Percentiles rank a stretch among this genome's conserved stretches.
Evolutionary conservation across 768 basidiomycete species (phyloP).

Genomic region (Xerocomus potaroensis): DNA sequence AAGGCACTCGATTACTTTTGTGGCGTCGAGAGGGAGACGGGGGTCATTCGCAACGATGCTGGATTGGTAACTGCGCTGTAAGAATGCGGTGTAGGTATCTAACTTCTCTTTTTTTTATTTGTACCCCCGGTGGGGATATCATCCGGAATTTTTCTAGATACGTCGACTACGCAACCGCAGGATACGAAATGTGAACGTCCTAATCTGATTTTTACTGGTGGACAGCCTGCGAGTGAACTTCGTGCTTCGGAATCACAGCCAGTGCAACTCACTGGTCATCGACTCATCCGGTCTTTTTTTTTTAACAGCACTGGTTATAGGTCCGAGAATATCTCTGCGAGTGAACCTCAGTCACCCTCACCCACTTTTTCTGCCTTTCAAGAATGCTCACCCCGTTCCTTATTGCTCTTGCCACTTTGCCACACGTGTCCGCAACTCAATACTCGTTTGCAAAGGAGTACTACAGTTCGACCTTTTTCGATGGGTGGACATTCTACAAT

Average conservation of each 20-base stretch:
- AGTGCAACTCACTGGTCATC: no score
- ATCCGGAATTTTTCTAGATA: no score
- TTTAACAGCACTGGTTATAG: no score
- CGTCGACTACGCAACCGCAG: no score
- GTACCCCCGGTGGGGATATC: no score
- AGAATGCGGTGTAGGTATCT: constrained; percentile 1
- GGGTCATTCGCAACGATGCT: constrained; percentile 30
- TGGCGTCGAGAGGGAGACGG: constrained; percentile 45
- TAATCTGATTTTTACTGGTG: no score
- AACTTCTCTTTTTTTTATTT: constrained; percentile 7
- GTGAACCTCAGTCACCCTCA: constrained; percentile 9
- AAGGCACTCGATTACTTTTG: constrained; percentile 73
- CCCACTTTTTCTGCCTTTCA: no score
- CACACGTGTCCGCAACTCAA: constrained; percentile 24
- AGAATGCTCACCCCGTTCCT: constrained; percentile 6
- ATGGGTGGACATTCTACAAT: constrained; percentile 64
- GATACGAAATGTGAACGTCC: no score
- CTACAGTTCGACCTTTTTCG: constrained; percentile 58
- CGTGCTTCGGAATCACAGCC: no score
- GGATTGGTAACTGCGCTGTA: constrained; percentile 15
- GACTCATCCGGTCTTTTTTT: no score
- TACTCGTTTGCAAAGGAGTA: constrained; percentile 57
- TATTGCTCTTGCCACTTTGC: constrained; percentile 6
- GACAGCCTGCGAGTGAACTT: no score
- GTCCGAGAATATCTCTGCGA: neutral